Evolutionary conservation across 768 basidiomycete species (phyloP), one percentile per base, ranked within the genome.

Genomic region (Galerina sulciceps): DNA sequence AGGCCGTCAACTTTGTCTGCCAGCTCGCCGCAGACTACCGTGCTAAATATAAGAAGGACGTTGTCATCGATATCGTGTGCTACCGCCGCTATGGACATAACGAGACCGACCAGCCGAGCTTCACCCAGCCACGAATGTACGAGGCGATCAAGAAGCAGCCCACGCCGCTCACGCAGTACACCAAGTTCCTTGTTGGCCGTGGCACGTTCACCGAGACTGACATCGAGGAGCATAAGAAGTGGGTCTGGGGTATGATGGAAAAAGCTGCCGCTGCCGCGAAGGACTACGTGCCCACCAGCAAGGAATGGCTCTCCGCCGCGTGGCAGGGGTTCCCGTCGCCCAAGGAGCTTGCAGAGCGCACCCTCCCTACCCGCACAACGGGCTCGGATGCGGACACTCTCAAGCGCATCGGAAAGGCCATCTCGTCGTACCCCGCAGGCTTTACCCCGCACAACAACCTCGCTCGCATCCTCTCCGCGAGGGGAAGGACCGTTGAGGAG

Each of bases 11-110:
- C 73, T 99, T 96, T 70, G 96, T 99, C 40, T 96, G 94, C 77
- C 95, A 96, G 69, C 88, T 99, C 55, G 97, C 96, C 23, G 96
- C 96, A 31, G 96, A 99, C 73, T 99, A 94, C 78, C 89, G 96
- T 49, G 95, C 96, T 65, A 96, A 94, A 77, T 99, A 89, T 84
- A 97, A 96, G 84, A 96, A 93, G 80, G 97, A 99, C 72, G 96
- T 99, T 62, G 96, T 99, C 68, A 78, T 99, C 60, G 96, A 99
- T 75, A 94, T 99, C 57, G 96, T 99, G 57, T 99, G 97, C 78
- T 99, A 98, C 80, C 92, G 97, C 63, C 94, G 95, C 54, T 88
- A 99, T 71, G 97, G 97, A n/a, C 97, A 99, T 79, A 99, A 99
- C 74, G 97, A 99, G 76, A 98, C 95, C 10, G 97, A 99, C 71